Base-by-base conservation (phyloP, 805 yeast genomes). In the Metschnikowia cubensis region DNA sequence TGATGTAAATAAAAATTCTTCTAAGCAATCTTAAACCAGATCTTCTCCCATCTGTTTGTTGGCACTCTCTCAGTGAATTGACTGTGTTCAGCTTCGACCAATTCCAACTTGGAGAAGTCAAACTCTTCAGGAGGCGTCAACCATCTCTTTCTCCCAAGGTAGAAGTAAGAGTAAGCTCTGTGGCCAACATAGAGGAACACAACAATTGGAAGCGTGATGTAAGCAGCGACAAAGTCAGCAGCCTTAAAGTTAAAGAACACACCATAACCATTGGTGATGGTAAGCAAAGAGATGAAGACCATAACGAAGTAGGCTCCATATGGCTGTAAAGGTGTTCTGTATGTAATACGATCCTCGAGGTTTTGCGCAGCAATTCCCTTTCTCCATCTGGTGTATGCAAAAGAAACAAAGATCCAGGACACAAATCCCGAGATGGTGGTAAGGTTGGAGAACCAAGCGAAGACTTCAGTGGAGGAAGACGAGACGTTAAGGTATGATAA, bases 211-310 rank as follows among this genome's bases (percentile, higher is more conserved):
- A 85, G 61, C 0, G 89, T 84, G 52, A 85, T 73, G 66, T 85
- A 85, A 8, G 90, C 86, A 29, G 91, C 90, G 45, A 85, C 67
- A 58, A 85, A 85, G 63, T 83, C 46, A 8, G 90, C 86, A 33
- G 91, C 90, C 13, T 72, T 74, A 73, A 83, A 83, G 17, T 73
- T 74, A 52, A 85, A 76, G 66, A 85, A 85, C 4, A 81, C 84
- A 2, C 79, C 83, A 61, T 83, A 86, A 50, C 91, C 91, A 58
- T 86, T 85, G n/a, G 90, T 84, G 42, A 86, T 46, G 31, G 84
- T 69, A 47, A 86, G 60, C n/a, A 86, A 31, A 4, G 73, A 51
- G 49, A 84, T 74, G 53, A 82, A 64, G 36, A 71, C 56, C 33
- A 84, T 65, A 6, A 81, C 76, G 52, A 77, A 77, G 60, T 78